Evolutionary conservation across 768 basidiomycete species (phyloP), one percentile per base, ranked within the genome.

Genomic region (Trametes maxima): DNA sequence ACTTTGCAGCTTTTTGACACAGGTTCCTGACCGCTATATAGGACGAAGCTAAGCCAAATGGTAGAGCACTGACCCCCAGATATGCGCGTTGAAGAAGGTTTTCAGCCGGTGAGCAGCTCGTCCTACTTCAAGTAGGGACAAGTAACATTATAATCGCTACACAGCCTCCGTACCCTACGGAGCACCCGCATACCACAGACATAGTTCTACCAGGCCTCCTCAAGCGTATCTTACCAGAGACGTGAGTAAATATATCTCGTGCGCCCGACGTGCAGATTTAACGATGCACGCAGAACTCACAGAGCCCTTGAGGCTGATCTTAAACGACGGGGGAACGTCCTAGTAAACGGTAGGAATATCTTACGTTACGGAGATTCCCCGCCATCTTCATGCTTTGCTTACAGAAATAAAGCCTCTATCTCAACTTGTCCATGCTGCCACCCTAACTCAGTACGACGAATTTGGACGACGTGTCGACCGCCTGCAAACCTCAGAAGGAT

Each of bases 381-480:
- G 10, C 44, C 50, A 59, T 7, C 4, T 14, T n/a, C 19, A 35
- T 33, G 8, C 8, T 39, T 24, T 21, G 13, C 8, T 1, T 12
- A 2, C 33, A 60, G 87, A 72, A n/a, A 77, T 88, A 37, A 82
- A 85, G 22, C 72, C 75, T 0, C 69, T 89, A 21, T 65, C 70
- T n/a, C 65, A 70, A 17, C 78, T 78, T 21, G 75, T 80, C 0
- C 68, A 72, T 2, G 80, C 81, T 28, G 85, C 87, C 0, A 76
- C 70, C 3, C 69, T 92, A n/a, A 79, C 77, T 0, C 90, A 91
- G 70, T 92, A 89, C 68, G 78, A 90, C 65, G 85, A 90, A 65
- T 90, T 84, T 84, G 89, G 89, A 0, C 68, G 70, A 50, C 81
- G 85, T 12, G 74, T 90, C 11, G 89, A 92, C 70, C 70, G 73